Base-by-base conservation (phyloP, 768 basidiomycete genomes). In the Dentipellis fragilis region DNA sequence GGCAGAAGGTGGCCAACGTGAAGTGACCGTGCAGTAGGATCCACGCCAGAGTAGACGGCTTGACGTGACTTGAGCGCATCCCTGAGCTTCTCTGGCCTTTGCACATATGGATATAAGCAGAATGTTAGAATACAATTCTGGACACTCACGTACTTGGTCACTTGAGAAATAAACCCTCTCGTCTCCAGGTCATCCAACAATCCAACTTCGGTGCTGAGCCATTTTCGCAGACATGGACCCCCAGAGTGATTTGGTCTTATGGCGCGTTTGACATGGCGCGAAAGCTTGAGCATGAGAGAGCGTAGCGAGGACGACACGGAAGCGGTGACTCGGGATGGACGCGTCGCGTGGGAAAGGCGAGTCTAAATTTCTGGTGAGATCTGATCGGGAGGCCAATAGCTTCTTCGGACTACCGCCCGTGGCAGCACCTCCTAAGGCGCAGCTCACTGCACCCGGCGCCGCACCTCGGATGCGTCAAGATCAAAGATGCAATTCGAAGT, bases 1-100 rank as follows among this genome's bases (percentile, higher is more conserved):
- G 95, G 93, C 19, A 97, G 73, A 2, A 99, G 79, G 67, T 99
- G 94, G 3, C 96, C 96, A 54, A 93, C 88, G 68, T 99, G 96
- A 16, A 99, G 75, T 1, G 92, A 87, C 22, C 71, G 74, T 4
- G 93, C 93, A 1, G 95, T 93, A 12, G 96, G 96, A 66, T 99
- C 96, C 42, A 98, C 79, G 37, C 96, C 96, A 4, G 83, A 77
- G 66, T 99, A 99, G 16, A 91, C 77, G 0, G 80, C 80, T 60
- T 79, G 81, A 14, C 52, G 48, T 17, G 50, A 37, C 21, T 42
- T 46, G 36, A 63, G 57, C 23, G 52, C 58, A 36, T 10, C 35
- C 17, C 42, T 47, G 12, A 63, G 57, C 35, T 54, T 54, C 42
- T 61, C 62, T 35, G 57, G 59, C 37, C 61, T 62, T 22, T 11